phyloP scores from a whole-genome alignment of 768 basidiomycete species.

The Lactarius psammicola region DNA sequence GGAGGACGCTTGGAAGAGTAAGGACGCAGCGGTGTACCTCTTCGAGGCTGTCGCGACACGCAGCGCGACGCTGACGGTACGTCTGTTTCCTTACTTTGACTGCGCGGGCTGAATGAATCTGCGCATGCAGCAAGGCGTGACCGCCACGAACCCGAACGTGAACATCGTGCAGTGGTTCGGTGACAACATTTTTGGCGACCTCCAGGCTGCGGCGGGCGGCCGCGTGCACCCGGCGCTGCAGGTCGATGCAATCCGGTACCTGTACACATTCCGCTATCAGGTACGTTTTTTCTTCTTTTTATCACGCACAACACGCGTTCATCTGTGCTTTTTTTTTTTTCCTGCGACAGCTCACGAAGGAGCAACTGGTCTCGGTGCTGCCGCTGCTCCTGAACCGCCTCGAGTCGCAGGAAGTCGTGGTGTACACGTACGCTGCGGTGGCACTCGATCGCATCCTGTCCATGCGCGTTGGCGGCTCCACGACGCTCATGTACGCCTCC shows the following conservation, averaged over 20 bases:
- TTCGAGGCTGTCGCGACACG: constrained; percentile 91
- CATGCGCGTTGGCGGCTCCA: constrained; percentile 70
- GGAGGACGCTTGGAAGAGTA: constrained; percentile 76
- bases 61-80: constrained; percentile 80
- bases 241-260: constrained; percentile 93
- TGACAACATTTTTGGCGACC: constrained; percentile 83
- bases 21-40: constrained; percentile 91
- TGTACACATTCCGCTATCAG: constrained; percentile 95
- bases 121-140: constrained; percentile 75
- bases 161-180: constrained; percentile 97
- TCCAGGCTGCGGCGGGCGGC: constrained; percentile 62
- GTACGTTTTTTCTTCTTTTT: constrained; percentile 40
- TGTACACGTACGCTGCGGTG: constrained; percentile 94
- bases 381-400: constrained; percentile 85
- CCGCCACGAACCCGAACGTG: constrained; percentile 86
- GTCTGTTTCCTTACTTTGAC: constrained; percentile 28
- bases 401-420: constrained; percentile 80
- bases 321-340: too few relatives aligned
- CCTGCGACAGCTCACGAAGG: constrained; percentile 73
- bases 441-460: constrained; percentile 95
- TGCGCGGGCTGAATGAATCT: not conserved
- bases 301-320: constrained; percentile 1
- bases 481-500: constrained; percentile 59
- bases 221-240: constrained; percentile 84
- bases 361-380: constrained; percentile 87